These are phyloP conservation scores for Leccinum subgranulosum DNA, from an alignment of 768 basidiomycete species.

Conservation along the genomic window DNA sequence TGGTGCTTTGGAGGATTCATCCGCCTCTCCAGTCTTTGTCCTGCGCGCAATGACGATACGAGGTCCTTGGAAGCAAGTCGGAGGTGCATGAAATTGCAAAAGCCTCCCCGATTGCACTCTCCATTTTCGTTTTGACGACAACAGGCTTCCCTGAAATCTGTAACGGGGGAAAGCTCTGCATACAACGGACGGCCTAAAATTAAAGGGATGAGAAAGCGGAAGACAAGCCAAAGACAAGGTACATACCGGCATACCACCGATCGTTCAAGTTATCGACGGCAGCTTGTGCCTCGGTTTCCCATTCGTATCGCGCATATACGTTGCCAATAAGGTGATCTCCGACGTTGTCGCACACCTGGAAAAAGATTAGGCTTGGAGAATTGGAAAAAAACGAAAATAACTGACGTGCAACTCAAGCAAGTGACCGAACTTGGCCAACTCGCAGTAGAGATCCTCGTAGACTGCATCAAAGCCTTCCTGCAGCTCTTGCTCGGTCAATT, in stretches of 20 bases:
- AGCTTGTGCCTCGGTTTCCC: slow-evolving; percentile 95
- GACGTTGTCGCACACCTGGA: slow-evolving; percentile 94
- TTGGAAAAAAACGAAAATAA: slow-evolving; percentile 6
- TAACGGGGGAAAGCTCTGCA: slow-evolving; percentile 97
- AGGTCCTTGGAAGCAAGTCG: slow-evolving; percentile 84
- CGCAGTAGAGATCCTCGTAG: slow-evolving; percentile 95
- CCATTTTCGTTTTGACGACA: slow-evolving; percentile 99
- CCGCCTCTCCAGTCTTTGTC: slow-evolving; percentile 81
- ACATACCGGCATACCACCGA: slow-evolving; percentile 94
- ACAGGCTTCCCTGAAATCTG: slow-evolving; percentile 98
- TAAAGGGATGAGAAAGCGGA: neutral
- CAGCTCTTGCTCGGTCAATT: slow-evolving; percentile 80
- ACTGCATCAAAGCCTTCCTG: slow-evolving; percentile 92
- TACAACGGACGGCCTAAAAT: slow-evolving; percentile 82
- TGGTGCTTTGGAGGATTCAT: slow-evolving; percentile 63
- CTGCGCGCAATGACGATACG: slow-evolving; percentile 71
- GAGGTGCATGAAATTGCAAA: slow-evolving; percentile 99
- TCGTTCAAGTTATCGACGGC: slow-evolving; percentile 93
- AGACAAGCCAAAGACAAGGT: neutral
- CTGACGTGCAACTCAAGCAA: slow-evolving; percentile 91
- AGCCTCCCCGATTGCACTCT: slow-evolving; percentile 95
- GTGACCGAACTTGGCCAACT: slow-evolving; percentile 93
- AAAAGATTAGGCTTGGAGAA: neutral
- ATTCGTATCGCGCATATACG: slow-evolving; percentile 96
- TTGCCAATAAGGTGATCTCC: slow-evolving; percentile 99